Base-by-base conservation (phyloP, 1,284 basidiomycete genomes). In the Neolentinus lepideus region DNA sequence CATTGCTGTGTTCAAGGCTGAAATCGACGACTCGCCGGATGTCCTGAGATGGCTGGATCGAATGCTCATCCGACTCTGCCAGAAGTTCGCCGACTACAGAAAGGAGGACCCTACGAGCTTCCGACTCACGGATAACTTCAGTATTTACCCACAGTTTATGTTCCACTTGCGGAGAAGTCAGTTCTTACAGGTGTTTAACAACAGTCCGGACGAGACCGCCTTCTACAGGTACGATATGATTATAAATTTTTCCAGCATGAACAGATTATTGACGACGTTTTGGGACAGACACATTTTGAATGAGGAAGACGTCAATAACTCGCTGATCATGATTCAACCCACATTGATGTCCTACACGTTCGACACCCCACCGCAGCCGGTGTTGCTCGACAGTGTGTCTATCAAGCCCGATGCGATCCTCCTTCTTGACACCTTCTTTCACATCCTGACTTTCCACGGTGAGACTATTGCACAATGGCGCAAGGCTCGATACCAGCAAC, bases 141-240 rank as follows among this genome's bases (percentile, higher is more conserved):
- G 91, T 70, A 99, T 99, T 66, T 99, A 99, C 72, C 97, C 97
- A 31, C 97, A 99, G 71, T 99, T 99, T 78, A 99, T 99, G 97
- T 99, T 99, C 88, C 97, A 99, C 73, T 74, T 99, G 59, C 83
- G 97, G 57, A 78, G 97, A 68, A 94, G 91, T 77, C 96, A 99
- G 75, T 99, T 99, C 79, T 78, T 99, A 70, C 97, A 99, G 74
- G 96, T 99, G 56, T 99, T 99, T 75, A 99, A 99, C 76, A 99
- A 98, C 78, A 97, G 93, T 77, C 96, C 96, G 4, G 96, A 99
- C 70, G 96, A 99, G 78, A 98, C 95, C 25, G 97, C 96, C 16
- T 99, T 97, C 80, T 98, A 98, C 75, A 81, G 93, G 91, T 88
- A 55, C 60, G 78, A 68, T 54, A 58, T 47, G 21, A 27, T 21